phyloP scores from a whole-genome alignment of 2,329 filamentous ascomycete species.

The Cladophialophora bantiana region DNA sequence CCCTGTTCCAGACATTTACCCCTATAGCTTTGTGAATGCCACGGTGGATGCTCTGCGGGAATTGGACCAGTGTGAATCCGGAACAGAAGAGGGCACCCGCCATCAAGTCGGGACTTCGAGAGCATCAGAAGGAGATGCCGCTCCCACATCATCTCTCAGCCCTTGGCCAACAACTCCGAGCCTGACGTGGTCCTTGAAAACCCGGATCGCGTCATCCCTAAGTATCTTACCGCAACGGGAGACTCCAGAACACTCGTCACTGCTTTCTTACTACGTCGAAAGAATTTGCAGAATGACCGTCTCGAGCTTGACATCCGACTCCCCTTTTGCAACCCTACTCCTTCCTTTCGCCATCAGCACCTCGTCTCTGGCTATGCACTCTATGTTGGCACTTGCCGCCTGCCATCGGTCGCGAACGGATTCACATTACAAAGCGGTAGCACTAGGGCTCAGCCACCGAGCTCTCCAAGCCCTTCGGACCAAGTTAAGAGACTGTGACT shows the following conservation, averaged over 20 bases:
- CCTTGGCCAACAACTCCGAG: constrained; percentile 12
- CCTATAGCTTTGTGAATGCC: constrained; percentile 27
- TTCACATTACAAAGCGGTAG: constrained; percentile 16
- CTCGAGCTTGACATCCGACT: constrained; percentile 17
- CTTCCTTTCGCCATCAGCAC: constrained; percentile 24
- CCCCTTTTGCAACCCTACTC: constrained; percentile 23
- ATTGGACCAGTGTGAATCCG: not conserved
- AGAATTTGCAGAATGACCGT: constrained; percentile 21
- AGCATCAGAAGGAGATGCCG: not conserved
- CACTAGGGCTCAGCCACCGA: constrained; percentile 16
- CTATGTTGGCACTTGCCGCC: constrained; percentile 25
- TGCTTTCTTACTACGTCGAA: constrained; percentile 29
- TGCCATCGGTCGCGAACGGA: constrained; percentile 26
- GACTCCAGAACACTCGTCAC: constrained; percentile 7
- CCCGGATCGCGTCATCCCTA: constrained; percentile 2
- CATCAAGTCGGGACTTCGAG: not conserved
- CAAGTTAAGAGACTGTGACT: constrained; percentile 15
- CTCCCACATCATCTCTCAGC: constrained; percentile 7
- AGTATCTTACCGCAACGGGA: constrained; percentile 1
- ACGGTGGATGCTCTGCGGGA: constrained; percentile 19
- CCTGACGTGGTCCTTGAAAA: not conserved
- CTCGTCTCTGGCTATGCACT: constrained; percentile 21
- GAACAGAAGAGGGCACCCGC: not conserved
- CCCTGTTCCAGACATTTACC: constrained; percentile 11
- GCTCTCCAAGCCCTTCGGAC: constrained; percentile 45